phyloP scores from a whole-genome alignment of 2,329 filamentous ascomycete species.

The Plectosphaerella cucumerina region DNA sequence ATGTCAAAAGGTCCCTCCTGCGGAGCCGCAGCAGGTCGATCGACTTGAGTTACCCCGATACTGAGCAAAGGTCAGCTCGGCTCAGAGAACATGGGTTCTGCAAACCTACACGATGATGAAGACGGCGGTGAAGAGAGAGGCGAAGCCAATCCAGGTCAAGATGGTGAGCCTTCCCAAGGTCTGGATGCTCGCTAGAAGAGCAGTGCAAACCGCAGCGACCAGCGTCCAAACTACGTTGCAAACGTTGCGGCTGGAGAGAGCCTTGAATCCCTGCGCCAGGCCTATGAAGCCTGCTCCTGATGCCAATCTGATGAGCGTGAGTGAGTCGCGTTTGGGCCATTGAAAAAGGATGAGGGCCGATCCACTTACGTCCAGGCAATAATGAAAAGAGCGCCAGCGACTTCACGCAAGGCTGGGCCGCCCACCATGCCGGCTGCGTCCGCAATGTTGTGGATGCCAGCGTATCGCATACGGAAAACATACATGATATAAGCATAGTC shows the following conservation, averaged over 20 bases:
- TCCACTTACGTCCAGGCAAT: constrained; percentile 16
- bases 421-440: constrained; percentile 18
- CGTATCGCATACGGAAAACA: constrained; percentile 17
- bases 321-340: too few relatives aligned
- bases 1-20: constrained; percentile 55
- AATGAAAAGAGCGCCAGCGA: constrained; percentile 16
- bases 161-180: constrained; percentile 12
- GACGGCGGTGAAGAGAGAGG: constrained; percentile 53
- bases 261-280: constrained; percentile 16
- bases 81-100: too few relatives aligned
- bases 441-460: constrained; percentile 19
- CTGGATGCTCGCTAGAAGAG: constrained; percentile 10
- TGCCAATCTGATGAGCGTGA: constrained; percentile 9
- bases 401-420: constrained; percentile 15
- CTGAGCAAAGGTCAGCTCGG: constrained; percentile 13
- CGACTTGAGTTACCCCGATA: constrained; percentile 51
- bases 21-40: constrained; percentile 57
- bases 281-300: constrained; percentile 18
- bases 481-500: constrained; percentile 22
- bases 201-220: constrained; percentile 17
- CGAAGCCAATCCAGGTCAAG: constrained; percentile 56
- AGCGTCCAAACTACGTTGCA: constrained; percentile 18
- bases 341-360: too few relatives aligned
- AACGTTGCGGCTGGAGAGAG: constrained; percentile 12
- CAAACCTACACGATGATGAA: constrained; percentile 47